Evolutionary conservation across 75 land plant genomes (phyloP).

Genomic region (Pinus tabuliformis): DNA sequence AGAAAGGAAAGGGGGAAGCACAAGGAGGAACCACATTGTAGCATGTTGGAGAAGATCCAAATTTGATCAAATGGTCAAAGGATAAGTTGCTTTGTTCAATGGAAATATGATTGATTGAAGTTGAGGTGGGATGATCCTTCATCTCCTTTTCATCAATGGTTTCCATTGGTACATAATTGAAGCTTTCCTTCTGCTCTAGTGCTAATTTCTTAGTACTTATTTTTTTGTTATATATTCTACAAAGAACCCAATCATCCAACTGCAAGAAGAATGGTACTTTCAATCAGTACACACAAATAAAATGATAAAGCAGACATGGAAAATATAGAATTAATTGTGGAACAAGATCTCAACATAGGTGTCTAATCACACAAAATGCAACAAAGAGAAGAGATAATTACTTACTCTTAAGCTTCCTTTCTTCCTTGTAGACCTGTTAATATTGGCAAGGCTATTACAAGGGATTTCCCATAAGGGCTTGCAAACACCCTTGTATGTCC

Average conservation of each 20-base stretch:
- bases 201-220: neutral
- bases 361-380: neutral
- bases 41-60: too few species aligned
- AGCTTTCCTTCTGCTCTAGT: neutral
- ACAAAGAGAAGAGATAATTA: neutral
- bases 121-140: too few species aligned
- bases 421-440: slow-evolving; percentile 5
- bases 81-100: too few species aligned
- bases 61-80: too few species aligned
- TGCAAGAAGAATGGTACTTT: neutral
- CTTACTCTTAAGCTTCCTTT: neutral
- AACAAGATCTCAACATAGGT: neutral
- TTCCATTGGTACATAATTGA: neutral
- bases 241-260: slow-evolving; percentile 4
- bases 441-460: neutral
- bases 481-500: too few species aligned
- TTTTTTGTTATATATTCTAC: neutral
- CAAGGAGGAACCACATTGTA: too few species aligned
- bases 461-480: too few species aligned
- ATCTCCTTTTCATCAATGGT: too few species aligned
- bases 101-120: too few species aligned
- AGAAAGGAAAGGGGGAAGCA: too few species aligned
- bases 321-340: too few species aligned
- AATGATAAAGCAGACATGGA: too few species aligned
- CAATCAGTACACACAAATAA: neutral